Conservation (phyloP, 768 basidiomycete genomes). For the Mycena olivaceomarginata region DNA sequence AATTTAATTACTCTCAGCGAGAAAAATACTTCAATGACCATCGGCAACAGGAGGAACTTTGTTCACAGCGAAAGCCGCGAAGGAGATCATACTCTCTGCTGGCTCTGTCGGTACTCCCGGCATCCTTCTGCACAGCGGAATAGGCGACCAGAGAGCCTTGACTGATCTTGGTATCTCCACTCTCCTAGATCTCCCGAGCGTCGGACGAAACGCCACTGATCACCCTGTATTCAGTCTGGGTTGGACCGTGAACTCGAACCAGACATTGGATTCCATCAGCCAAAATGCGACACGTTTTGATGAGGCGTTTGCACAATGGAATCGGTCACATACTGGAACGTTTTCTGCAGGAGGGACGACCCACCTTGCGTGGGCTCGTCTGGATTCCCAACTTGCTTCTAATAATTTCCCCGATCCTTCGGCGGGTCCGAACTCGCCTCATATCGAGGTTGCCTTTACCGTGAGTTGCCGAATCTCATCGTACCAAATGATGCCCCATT, state of each 20-base stretch:
- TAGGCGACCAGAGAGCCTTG: constrained; percentile 8
- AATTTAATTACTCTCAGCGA: background rate
- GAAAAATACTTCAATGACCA: background rate
- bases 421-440: constrained; percentile 46
- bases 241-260: constrained; percentile 47
- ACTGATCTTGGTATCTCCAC: constrained; percentile 33
- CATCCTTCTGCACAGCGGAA: constrained; percentile 19
- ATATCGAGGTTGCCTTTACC: constrained; percentile 46
- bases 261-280: constrained; percentile 29
- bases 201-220: constrained; percentile 47
- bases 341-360: constrained; percentile 43
- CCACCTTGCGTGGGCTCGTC: constrained; percentile 44
- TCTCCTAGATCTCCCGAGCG: constrained; percentile 44
- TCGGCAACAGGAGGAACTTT: background rate
- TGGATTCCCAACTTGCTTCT: constrained; percentile 36
- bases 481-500: background rate
- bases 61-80: constrained; percentile 44
- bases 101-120: constrained; percentile 54
- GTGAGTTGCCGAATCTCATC: background rate
- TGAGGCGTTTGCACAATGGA: constrained; percentile 47
- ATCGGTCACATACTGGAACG: constrained; percentile 48
- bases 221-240: constrained; percentile 44
- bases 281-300: constrained; percentile 41
- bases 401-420: constrained; percentile 44
- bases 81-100: constrained; percentile 57